A percentile compares a stretch with the other conserved stretches of the same genome.
phyloP scores from a whole-genome alignment of 305 asterid species.

The Euphrasia arctica region DNA sequence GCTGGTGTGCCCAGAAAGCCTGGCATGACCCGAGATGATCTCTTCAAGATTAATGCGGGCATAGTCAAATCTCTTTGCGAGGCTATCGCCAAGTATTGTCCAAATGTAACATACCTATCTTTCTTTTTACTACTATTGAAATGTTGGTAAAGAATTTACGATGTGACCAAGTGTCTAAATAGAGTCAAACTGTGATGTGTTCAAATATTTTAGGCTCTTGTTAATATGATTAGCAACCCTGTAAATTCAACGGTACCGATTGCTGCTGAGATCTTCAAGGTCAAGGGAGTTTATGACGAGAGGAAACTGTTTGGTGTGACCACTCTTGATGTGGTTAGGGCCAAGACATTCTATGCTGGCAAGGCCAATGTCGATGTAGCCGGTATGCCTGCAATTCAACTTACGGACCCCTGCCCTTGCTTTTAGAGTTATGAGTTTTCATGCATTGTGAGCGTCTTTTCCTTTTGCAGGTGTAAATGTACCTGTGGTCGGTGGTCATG shows the following conservation, averaged over 20 bases:
- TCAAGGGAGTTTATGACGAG: constrained; percentile 79
- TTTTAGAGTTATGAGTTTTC: constrained; percentile 9
- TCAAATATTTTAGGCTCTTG: constrained; percentile 49
- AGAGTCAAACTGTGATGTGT: constrained; percentile 11
- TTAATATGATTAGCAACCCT: constrained; percentile 91
- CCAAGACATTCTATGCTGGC: constrained; percentile 87
- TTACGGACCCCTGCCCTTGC: background rate
- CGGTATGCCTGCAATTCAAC: constrained; percentile 36
- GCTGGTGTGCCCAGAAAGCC: constrained; percentile 99
- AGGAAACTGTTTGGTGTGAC: constrained; percentile 83
- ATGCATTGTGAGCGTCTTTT: background rate
- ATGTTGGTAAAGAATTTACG: background rate
- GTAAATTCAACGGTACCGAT: constrained; percentile 95
- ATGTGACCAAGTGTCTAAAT: background rate
- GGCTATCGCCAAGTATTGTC: constrained; percentile 84
- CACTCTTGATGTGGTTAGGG: constrained; percentile 96
- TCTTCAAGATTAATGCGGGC: constrained; percentile 93
- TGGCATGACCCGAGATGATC: constrained; percentile 98
- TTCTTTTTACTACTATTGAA: background rate
- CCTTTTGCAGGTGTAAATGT: constrained; percentile 58
- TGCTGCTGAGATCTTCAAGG: constrained; percentile 84
- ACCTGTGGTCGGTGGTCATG: constrained; percentile 86
- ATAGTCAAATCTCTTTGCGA: constrained; percentile 79
- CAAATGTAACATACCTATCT: constrained; percentile 44
- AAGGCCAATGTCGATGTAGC: constrained; percentile 73